A percentile compares a stretch with the other conserved stretches of the same genome.
Evolutionary conservation across 2,329 filamentous ascomycete species (phyloP).

Genomic region (Trichoderma sp.): DNA sequence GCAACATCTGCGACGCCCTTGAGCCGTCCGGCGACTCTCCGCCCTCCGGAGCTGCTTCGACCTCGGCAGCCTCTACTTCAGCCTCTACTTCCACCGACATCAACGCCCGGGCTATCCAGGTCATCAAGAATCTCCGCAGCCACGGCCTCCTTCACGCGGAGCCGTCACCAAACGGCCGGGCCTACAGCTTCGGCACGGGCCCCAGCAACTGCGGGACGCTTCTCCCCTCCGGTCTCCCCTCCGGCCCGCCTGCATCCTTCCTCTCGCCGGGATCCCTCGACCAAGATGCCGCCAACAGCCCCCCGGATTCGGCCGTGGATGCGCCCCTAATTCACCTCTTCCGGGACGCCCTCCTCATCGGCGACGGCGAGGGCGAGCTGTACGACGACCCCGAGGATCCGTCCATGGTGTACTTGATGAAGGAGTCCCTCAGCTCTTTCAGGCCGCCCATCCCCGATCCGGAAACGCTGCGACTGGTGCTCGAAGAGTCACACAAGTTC

Average conservation of each 20-base stretch:
- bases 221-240: not conserved
- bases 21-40: conserved; percentile 5
- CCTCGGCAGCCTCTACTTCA: not conserved
- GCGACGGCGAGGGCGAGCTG: conserved; percentile 12
- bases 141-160: conserved; percentile 4
- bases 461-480: conserved; percentile 22
- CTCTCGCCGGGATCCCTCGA: conserved; percentile 6
- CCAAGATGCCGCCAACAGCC: not conserved
- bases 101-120: not conserved
- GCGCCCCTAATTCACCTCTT: conserved; percentile 18
- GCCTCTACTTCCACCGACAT: not conserved
- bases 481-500: conserved; percentile 24
- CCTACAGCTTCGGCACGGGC: not conserved
- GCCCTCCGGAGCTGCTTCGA: not conserved
- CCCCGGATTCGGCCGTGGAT: not conserved
- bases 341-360: conserved; percentile 19
- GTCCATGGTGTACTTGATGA: not conserved
- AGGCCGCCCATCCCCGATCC: conserved; percentile 15
- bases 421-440: conserved; percentile 19
- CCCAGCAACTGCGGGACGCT: not conserved
- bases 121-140: conserved; percentile 6
- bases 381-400: conserved; percentile 17
- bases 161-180: not conserved
- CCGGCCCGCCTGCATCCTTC: conserved; percentile 3
- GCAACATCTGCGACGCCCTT: not conserved